Evolutionary conservation across 768 basidiomycete species (phyloP), one percentile per base, ranked within the genome.

Genomic region (Tulasnella sp.): DNA sequence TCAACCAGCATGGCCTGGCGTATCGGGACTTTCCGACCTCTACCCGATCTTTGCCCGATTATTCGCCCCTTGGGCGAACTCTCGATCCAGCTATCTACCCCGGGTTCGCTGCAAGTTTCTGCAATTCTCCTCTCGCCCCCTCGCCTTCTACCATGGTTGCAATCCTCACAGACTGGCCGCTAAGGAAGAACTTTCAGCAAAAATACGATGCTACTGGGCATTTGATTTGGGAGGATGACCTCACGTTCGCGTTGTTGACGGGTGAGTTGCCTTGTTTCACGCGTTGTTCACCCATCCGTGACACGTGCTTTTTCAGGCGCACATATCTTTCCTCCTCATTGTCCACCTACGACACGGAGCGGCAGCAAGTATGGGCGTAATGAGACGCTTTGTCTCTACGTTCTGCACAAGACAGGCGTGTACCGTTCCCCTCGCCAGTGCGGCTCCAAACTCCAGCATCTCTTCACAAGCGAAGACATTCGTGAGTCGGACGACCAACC

Each of bases 361-460:
- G 34, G 36, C 19, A 39, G 23, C 21, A 57, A 37, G 25, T 57
- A 27, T 29, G 54, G 54, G 3, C n/a, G 54, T 12, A 57, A 57
- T 45, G 54, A 57, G 21, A 41, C 46, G 7, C 31, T 57, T 2
- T 21, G 41, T 15, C n/a, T 37, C 6, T 57, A 57, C 41, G 27
- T 57, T 14, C 34, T 31, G 14, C 40, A 48, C 8, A 40, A 57
- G 29, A 57, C 54, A 6, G 54, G 54, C 3, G 14, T 46, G n/a
- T 32, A 49, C n/a, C 39, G 54, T 32, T 14, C 42, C 23, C 40
- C 54, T 23, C 14, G 37, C 17, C 54, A 57, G 41, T 57, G 54
- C 19, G 54, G 54, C 9, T 57, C 54, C n/a, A 57, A 57, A 29
- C 12, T 48, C 4, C 54, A 43, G 34, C 54, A 57, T 25, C 51